phyloP scores from a whole-genome alignment of 805 yeast species.

The Monosporozyma siamensis region DNA sequence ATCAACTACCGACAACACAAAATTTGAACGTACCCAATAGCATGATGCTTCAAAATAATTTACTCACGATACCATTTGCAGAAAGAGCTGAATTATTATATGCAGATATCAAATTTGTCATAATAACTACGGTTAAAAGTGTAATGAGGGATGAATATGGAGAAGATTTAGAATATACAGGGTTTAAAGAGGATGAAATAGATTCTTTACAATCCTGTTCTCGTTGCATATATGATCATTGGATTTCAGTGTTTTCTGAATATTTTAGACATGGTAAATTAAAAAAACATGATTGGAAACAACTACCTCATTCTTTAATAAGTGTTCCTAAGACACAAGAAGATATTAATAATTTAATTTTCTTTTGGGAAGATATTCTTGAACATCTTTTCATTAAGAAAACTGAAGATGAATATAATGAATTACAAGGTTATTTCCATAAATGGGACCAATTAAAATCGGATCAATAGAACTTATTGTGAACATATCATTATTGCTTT shows the following conservation, averaged over 20 bases:
- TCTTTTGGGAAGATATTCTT: constrained; percentile 45
- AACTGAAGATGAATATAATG: constrained; percentile 23
- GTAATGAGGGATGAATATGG: constrained; percentile 50
- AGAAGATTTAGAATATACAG: constrained; percentile 42
- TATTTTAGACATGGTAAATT: constrained; percentile 31
- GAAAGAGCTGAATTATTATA: constrained; percentile 10
- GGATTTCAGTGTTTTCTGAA: constrained; percentile 50
- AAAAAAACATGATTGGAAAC: constrained; percentile 20
- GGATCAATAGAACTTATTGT: no score
- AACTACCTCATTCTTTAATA: constrained; percentile 16
- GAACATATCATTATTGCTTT: no score
- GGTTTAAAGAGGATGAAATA: constrained; percentile 35
- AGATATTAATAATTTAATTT: constrained; percentile 34
- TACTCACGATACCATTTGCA: neutral
- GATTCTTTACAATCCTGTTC: constrained; percentile 36
- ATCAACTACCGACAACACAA: no score
- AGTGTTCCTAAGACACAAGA: constrained; percentile 24
- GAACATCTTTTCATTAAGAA: constrained; percentile 35
- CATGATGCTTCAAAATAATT: neutral
- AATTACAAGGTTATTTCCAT: constrained; percentile 26
- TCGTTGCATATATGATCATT: constrained; percentile 35
- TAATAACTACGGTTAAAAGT: constrained; percentile 39
- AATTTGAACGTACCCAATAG: no score
- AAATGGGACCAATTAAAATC: constrained; percentile 28
- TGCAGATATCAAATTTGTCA: constrained; percentile 35